Base-by-base conservation (phyloP, 352 stramenopile genomes). In the Pythium aquatile region DNA sequence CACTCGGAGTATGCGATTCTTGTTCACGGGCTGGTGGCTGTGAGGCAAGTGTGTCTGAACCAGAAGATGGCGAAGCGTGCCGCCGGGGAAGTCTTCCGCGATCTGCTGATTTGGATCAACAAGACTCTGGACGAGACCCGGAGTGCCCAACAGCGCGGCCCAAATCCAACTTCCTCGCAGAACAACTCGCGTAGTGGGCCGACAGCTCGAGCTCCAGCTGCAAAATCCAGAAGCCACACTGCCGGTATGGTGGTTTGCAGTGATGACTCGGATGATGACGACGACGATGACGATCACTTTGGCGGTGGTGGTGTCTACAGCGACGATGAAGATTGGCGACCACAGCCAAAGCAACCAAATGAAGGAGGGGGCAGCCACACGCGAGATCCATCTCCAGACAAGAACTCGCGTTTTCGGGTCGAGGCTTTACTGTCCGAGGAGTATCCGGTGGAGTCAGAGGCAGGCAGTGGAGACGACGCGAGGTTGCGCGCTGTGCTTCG, bases 1-100 rank as follows among this genome's bases (percentile, higher is more conserved):
- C 20, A 79, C 24, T 72, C 68, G n/a, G 79, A 86, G 66, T 91
- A 84, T 49, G 77, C 73, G 40, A 85, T 94, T 55, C 69, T 55
- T 13, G 70, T 94, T 4, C 63, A 74, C 8, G 52, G 55, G 1
- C 76, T 75, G 0, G 32, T 86, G n/a, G 78, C 69, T 0, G 76
- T 93, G 44, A 84, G 78, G 8, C 78, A 81, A 11, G 70, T 81
- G 5, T 91, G 81, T 29, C 29, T 88, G 52, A 91, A 84, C 37
- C 66, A 72, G 46, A 94, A 89, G 65, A 81, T 89, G 67, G 83
- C 85, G 0, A 92, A 91, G 60, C 75, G 85, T 13, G 83, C 83
- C 24, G 81, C 85, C 10, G 87, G 77, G 29, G 85, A 94, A 65
- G 72, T 75, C 33, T 93, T 88, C 63, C 81, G 81, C 5, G 79